phyloP scores from a whole-genome alignment of 257 asterid genomes.

The Lantana camara region DNA sequence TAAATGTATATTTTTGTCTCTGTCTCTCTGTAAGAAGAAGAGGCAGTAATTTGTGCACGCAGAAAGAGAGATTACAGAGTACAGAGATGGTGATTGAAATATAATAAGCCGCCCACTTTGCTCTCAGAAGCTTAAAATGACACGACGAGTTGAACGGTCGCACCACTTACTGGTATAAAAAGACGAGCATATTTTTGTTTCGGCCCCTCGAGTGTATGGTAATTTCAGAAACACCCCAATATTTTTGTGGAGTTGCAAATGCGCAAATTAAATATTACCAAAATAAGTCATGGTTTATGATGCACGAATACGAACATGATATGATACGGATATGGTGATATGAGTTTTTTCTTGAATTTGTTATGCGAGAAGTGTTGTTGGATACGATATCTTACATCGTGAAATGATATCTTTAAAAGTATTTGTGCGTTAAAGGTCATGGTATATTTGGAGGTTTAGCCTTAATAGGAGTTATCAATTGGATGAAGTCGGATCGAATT shows the following conservation, averaged over 20 bases:
- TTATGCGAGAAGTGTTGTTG: no score
- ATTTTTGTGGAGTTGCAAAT: not conserved
- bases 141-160: slow-evolving; percentile 36
- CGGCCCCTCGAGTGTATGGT: slow-evolving; percentile 27
- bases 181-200: slow-evolving; percentile 30
- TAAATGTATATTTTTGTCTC: slow-evolving; percentile 8
- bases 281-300: no score
- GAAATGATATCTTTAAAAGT: no score
- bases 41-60: slow-evolving; percentile 1
- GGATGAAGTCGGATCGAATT: no score
- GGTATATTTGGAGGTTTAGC: no score
- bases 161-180: slow-evolving; percentile 46
- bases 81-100: not conserved
- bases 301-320: no score
- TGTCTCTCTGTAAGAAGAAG: slow-evolving; percentile 9
- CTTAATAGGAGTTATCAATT: no score
- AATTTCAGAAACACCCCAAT: slow-evolving; percentile 8
- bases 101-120: slow-evolving; percentile 34
- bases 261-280: no score
- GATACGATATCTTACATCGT: no score
- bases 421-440: no score
- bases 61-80: slow-evolving; percentile 1
- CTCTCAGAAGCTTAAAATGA: slow-evolving; percentile 21
- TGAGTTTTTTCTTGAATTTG: no score
- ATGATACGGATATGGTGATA: no score